phyloP scores from a whole-genome alignment of 352 stramenopile species.

The Phytopythium chamaehyphon region DNA sequence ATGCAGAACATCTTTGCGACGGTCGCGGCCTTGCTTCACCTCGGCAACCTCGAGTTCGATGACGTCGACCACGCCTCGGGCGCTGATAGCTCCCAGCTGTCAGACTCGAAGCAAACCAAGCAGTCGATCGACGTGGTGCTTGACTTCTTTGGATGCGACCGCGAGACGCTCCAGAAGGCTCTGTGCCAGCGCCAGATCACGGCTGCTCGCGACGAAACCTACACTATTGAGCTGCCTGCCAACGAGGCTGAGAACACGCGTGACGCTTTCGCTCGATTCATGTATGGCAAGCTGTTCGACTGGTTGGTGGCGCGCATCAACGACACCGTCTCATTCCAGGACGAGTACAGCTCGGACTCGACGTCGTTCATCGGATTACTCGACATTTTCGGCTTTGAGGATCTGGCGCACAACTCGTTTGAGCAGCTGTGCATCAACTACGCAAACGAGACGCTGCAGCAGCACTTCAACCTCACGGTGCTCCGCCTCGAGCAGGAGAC shows the following conservation, averaged over 20 bases:
- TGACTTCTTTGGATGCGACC: constrained; percentile 86
- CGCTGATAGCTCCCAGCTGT: constrained; percentile 70
- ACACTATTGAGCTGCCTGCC: constrained; percentile 71
- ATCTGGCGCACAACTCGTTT: constrained; percentile 90
- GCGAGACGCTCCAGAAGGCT: constrained; percentile 81
- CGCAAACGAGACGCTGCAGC: constrained; percentile 91
- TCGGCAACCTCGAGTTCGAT: constrained; percentile 94
- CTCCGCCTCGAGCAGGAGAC: constrained; percentile 85
- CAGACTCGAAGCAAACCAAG: constrained; percentile 40
- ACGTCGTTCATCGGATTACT: constrained; percentile 72
- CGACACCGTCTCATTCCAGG: constrained; percentile 64
- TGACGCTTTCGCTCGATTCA: constrained; percentile 92
- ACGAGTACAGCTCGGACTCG: constrained; percentile 17
- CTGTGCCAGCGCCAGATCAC: constrained; percentile 93
- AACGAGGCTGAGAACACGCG: constrained; percentile 85
- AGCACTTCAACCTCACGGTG: constrained; percentile 90
- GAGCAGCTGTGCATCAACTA: constrained; percentile 96
- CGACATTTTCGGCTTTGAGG: constrained; percentile 89
- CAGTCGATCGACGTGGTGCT: constrained; percentile 77
- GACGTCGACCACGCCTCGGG: constrained; percentile 48
- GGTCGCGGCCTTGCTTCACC: constrained; percentile 89
- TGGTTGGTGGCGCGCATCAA: constrained; percentile 89
- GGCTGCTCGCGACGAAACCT: constrained; percentile 85
- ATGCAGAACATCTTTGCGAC: constrained; percentile 91
- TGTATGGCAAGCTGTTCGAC: constrained; percentile 95